Percentiles rank a stretch among this genome's conserved stretches.
Conservation (phyloP, 1,284 basidiomycete genomes). For the Pseudozyma sp. region DNA sequence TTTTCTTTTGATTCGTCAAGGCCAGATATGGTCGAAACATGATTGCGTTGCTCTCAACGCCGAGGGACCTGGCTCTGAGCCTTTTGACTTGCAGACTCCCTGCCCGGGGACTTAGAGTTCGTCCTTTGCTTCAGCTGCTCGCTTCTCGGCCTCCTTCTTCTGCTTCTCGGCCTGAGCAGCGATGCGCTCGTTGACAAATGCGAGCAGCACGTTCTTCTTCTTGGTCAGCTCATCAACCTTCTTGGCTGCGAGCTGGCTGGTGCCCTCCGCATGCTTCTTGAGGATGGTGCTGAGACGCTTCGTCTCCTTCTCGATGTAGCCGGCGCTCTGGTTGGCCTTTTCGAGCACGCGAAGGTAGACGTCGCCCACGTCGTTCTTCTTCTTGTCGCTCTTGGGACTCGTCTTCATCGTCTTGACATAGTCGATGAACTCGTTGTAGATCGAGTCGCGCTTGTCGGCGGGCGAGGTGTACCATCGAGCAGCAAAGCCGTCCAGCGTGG, state of each 20-base stretch:
- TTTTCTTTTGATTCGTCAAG: no score
- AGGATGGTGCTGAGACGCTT: constrained; percentile 78
- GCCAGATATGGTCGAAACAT: no score
- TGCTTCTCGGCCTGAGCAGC: constrained; percentile 51
- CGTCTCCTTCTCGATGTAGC: constrained; percentile 86
- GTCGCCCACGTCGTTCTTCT: constrained; percentile 72
- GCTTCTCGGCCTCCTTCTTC: constrained; percentile 33
- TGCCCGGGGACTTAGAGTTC: constrained; percentile 23
- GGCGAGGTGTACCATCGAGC: constrained; percentile 78
- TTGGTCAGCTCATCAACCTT: constrained; percentile 95
- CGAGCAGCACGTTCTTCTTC: constrained; percentile 85
- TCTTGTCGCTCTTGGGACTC: constrained; percentile 57
- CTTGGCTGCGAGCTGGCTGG: constrained; percentile 73
- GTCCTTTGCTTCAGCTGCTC: constrained; percentile 39
- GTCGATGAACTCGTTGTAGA: constrained; percentile 74
- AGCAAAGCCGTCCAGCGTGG: constrained; percentile 82
- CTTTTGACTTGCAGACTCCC: background rate
- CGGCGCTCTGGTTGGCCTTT: constrained; percentile 79
- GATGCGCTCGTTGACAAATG: constrained; percentile 73
- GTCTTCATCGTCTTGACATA: constrained; percentile 64
- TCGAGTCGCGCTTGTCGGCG: constrained; percentile 72
- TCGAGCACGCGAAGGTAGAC: constrained; percentile 90
- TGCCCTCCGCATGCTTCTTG: constrained; percentile 74
- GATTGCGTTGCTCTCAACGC: no score
- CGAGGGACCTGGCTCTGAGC: background rate